Evolutionary conservation across 805 yeast genomes (phyloP).

Genomic region (Schwanniomyces polymorphus): DNA sequence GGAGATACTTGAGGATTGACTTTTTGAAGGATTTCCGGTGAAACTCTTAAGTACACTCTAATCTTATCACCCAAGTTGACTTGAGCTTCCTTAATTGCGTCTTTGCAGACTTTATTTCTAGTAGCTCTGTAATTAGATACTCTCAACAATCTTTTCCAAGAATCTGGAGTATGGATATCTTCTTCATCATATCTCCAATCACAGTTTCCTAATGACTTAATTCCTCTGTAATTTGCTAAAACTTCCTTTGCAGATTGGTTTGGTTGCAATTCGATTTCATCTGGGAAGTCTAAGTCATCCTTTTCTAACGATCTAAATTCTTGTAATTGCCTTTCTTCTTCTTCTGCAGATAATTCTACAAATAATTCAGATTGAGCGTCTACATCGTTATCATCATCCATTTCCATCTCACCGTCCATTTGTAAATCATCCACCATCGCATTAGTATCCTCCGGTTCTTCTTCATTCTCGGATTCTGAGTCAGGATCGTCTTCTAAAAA

Average conservation of each 20-base stretch:
- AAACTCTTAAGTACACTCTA: conserved; percentile 58
- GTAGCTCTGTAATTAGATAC: conserved; percentile 77
- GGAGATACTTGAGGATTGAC: conserved; percentile 47
- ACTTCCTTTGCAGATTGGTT: conserved; percentile 72
- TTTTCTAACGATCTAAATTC: conserved; percentile 67
- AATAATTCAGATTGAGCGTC: conserved; percentile 53
- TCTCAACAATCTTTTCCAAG: conserved; percentile 74
- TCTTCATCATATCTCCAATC: conserved; percentile 86
- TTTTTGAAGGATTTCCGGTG: conserved; percentile 44
- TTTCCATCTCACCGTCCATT: conserved; percentile 25
- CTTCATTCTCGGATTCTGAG: conserved; percentile 45
- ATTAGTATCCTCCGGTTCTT: conserved; percentile 35
- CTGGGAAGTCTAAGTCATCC: conserved; percentile 93
- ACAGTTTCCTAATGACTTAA: conserved; percentile 76
- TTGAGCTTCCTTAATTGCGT: conserved; percentile 45
- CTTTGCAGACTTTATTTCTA: conserved; percentile 65
- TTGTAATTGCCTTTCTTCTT: conserved; percentile 74
- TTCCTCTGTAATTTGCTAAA: conserved; percentile 79
- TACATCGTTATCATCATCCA: conserved; percentile 47
- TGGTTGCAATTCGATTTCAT: conserved; percentile 86
- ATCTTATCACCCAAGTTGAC: conserved; percentile 61
- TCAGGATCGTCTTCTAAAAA: conserved; percentile 56
- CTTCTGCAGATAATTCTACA: conserved; percentile 76
- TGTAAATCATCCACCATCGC: conserved; percentile 22
- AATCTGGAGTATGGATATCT: conserved; percentile 73